Evolutionary conservation across 257 asterid species (phyloP).

Genomic region (Ophiorrhiza pumila): DNA sequence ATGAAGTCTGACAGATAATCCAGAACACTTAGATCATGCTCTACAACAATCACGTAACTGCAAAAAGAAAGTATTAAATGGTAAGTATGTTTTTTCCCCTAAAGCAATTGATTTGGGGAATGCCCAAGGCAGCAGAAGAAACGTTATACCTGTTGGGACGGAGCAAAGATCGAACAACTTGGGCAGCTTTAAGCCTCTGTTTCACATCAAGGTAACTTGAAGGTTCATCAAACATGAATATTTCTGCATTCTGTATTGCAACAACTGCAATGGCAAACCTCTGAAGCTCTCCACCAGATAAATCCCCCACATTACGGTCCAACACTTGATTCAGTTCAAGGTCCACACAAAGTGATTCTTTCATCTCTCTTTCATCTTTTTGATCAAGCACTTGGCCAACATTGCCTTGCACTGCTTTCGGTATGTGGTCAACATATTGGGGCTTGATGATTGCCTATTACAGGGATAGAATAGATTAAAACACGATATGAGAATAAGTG

Average conservation of each 20-base stretch:
- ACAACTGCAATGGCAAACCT: conserved; percentile 98
- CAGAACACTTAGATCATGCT: conserved; percentile 95
- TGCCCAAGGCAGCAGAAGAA: conserved; percentile 11
- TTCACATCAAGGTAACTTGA: conserved; percentile 98
- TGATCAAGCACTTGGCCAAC: conserved; percentile 96
- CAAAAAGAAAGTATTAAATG: conserved; percentile 5
- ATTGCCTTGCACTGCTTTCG: conserved; percentile 98
- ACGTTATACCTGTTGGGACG: conserved; percentile 67
- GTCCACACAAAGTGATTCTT: conserved; percentile 64
- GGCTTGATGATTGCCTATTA: conserved; percentile 93
- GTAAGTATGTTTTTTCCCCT: background rate
- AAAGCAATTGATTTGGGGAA: background rate
- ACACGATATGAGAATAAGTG: background rate
- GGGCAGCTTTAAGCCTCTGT: conserved; percentile 99
- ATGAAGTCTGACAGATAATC: conserved; percentile 95
- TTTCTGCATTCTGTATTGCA: conserved; percentile 90
- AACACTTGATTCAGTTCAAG: conserved; percentile 90
- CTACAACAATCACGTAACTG: conserved; percentile 95
- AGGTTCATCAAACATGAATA: conserved; percentile 99
- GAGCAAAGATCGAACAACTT: conserved; percentile 91
- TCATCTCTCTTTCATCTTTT: conserved; percentile 88
- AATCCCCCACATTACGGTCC: conserved; percentile 96
- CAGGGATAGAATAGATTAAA: conserved; percentile 2
- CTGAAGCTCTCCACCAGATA: conserved; percentile 99
- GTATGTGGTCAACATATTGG: conserved; percentile 96